Base-by-base conservation (phyloP, 2,329 filamentous ascomycete genomes). In the Ophiostoma ulmi region DNA sequence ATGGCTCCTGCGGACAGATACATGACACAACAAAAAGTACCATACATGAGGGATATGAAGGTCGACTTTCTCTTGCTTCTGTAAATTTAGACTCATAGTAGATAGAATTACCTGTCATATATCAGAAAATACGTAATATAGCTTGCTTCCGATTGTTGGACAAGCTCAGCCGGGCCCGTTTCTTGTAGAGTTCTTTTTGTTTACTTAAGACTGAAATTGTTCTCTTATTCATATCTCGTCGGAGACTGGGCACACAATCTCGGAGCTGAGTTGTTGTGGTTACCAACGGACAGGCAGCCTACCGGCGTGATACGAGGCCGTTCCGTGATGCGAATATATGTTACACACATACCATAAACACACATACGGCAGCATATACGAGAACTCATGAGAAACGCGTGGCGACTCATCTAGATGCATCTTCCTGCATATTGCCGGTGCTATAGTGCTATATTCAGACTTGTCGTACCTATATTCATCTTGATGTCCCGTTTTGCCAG, bases 11-110 rank as follows among this genome's bases (percentile, higher is more conserved):
- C 44, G 44, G 20, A 48, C 44, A 48, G 44, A 48, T 48, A 58
- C 52, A 58, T 58, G n/a, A 58, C 52, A 58, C 52, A 58, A 26
- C 52, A 58, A 58, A 58, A 58, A 58, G 52, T 58, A 58, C 52
- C 20, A 26, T 58, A 13, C 52, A 58, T 58, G 52, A 13, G 52
- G n/a, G 52, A 58, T 58, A 31, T 58, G 22, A 31, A 26, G 52
- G 22, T 4, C 1, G 48, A 14, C 44, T 26, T 58, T 58, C 52
- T 58, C 22, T 31, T 58, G 52, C 13, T 48, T 20, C 14, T 20
- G 7, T n/a, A 48, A 20, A 48, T 39, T 8, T 39, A 39, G 38
- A 39, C 38, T 39, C 38, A 39, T 17, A 5, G 17, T 48, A 44
- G 6, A 20, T 48, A 5, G 5, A 48, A 20, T 7, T 20, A 11